Evolutionary conservation across 2,329 filamentous ascomycete species (phyloP).

Genomic region (Myriosclerotinia curreyana): DNA sequence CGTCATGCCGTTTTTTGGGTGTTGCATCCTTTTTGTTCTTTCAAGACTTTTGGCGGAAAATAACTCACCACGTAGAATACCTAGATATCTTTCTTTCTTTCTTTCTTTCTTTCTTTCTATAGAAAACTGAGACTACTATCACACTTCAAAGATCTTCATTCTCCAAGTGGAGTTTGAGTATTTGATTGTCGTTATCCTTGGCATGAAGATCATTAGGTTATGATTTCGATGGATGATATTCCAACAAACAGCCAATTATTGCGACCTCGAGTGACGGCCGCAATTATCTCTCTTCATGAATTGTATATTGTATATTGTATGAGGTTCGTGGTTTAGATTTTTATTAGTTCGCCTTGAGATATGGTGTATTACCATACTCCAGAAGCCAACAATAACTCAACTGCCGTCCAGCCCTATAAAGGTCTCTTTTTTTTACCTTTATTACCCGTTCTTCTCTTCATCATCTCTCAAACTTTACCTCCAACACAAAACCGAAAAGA

Average conservation of each 20-base stretch:
- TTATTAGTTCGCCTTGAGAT: neutral
- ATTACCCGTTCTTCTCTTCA: neutral
- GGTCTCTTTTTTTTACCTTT: neutral
- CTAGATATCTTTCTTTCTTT: neutral
- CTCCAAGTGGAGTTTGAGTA: conserved; percentile 1
- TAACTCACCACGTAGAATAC: neutral
- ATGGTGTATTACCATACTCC: neutral
- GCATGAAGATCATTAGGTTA: neutral
- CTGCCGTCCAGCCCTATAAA: neutral
- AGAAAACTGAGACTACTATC: too few relatives aligned
- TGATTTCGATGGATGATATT: neutral
- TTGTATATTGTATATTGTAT: neutral
- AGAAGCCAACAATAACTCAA: neutral
- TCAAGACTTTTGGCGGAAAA: neutral
- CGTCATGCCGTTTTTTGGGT: neutral
- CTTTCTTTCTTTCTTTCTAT: neutral
- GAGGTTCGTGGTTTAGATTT: neutral
- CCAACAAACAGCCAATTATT: neutral
- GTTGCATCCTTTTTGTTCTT: neutral
- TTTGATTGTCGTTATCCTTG: neutral
- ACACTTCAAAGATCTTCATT: neutral
- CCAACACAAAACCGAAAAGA: neutral
- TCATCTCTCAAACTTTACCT: neutral
- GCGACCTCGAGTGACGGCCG: neutral
- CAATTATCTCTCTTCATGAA: neutral